phyloP scores from a whole-genome alignment of 352 stramenopile species.

The Blastocystis sp. region DNA sequence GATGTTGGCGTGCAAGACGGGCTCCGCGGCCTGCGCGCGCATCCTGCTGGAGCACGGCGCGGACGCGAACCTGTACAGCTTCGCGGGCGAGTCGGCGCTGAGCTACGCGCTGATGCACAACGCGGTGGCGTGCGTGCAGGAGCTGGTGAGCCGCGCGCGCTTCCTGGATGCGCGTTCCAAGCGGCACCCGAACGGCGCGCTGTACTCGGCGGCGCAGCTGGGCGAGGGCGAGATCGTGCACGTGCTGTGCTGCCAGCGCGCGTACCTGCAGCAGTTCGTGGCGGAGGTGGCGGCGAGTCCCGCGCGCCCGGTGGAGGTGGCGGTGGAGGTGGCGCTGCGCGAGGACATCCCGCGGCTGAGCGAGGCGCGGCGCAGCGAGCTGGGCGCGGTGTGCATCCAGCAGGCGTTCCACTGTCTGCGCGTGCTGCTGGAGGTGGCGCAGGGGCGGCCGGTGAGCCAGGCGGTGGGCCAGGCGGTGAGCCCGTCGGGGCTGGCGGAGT shows the following conservation, averaged over 20 bases:
- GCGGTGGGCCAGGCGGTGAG: background rate
- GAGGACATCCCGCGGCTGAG: constrained; percentile 9
- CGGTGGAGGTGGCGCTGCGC: constrained; percentile 51
- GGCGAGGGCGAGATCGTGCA: background rate
- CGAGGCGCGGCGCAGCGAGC: background rate
- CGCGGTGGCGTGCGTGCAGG: background rate
- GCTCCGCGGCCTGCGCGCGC: background rate
- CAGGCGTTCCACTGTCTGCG: constrained; percentile 16
- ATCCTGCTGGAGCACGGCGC: constrained; percentile 35
- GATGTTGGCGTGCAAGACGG: constrained; percentile 46
- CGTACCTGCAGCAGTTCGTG: constrained; percentile 52
- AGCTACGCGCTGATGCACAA: constrained; percentile 38
- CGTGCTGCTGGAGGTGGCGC: constrained; percentile 13
- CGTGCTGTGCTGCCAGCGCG: background rate
- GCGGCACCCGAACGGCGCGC: constrained; percentile 7
- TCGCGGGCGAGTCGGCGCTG: constrained; percentile 27
- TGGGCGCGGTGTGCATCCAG: constrained; percentile 6
- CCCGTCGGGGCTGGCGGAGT: constrained; percentile 50
- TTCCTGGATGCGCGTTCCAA: constrained; percentile 23
- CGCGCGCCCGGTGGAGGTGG: background rate
- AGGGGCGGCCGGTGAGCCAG: background rate
- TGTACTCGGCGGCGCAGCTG: constrained; percentile 39
- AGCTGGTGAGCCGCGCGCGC: background rate
- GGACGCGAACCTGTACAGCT: background rate
- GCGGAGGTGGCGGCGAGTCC: background rate